A percentile compares a stretch with the other conserved stretches of the same genome.
These are phyloP conservation scores for Phytophthora pseudosyringae DNA, from an alignment of 352 stramenopile genomes.

Conservation along the genomic window DNA sequence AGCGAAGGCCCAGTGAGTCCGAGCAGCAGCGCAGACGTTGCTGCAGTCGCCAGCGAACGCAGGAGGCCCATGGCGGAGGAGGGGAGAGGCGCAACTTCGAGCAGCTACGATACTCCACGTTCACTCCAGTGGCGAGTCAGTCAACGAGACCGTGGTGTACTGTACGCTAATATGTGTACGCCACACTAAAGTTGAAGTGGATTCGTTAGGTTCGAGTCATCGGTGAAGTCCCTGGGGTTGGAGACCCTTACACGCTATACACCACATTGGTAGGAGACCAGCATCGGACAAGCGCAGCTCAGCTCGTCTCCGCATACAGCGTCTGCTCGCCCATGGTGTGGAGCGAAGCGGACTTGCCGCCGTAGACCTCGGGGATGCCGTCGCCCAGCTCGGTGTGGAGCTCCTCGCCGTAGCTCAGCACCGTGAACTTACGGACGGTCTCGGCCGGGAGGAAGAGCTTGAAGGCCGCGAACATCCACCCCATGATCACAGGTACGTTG, in stretches of 20 bases:
- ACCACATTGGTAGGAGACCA: background rate
- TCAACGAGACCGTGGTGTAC: background rate
- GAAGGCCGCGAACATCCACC: slow-evolving; percentile 37
- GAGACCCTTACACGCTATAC: background rate
- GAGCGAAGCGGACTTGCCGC: slow-evolving; percentile 27
- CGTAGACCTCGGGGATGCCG: slow-evolving; percentile 30
- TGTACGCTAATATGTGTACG: background rate
- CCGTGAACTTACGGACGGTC: slow-evolving; percentile 35
- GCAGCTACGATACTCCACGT: slow-evolving; percentile 12
- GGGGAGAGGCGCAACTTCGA: slow-evolving; percentile 18
- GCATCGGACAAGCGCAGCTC: background rate
- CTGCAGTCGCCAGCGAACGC: slow-evolving; percentile 25
- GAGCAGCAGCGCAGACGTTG: slow-evolving; percentile 32
- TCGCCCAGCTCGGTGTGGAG: slow-evolving; percentile 31
- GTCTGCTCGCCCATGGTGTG: slow-evolving; percentile 34
- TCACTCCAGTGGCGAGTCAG: slow-evolving; percentile 13
- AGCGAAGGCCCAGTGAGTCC: slow-evolving; percentile 16
- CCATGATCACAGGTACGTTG: slow-evolving; percentile 36
- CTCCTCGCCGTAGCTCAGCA: slow-evolving; percentile 37
- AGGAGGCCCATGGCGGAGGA: slow-evolving; percentile 26
- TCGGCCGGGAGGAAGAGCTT: slow-evolving; percentile 35
- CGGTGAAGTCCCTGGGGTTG: background rate
- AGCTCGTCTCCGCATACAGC: slow-evolving; percentile 22
- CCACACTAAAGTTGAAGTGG: slow-evolving; percentile 3
- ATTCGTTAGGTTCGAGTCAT: no score